Base-by-base conservation (phyloP, 2,329 filamentous ascomycete genomes). In the Aspergillus quadricinctus region DNA sequence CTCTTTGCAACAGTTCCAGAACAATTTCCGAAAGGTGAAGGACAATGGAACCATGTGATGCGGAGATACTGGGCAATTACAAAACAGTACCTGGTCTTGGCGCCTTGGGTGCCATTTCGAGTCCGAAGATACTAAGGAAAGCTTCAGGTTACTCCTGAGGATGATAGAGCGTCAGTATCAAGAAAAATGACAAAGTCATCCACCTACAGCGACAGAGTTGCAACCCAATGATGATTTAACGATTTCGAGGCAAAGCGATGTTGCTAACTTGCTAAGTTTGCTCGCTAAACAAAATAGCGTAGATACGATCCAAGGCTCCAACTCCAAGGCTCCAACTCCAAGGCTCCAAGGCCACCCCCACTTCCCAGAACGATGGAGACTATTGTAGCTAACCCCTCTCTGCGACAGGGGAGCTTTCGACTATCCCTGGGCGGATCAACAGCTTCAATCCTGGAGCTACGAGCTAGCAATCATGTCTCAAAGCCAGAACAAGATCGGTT, bases 391-490 rank as follows among this genome's bases (percentile, higher is more conserved):
- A 59, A 54, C 19, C n/a, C n/a, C 40, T 35, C 11, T 45, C 58
- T 59, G 63, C 63, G 63, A 63, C 57, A 50, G 59, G 55, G 51
- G 58, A 57, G 58, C 57, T 54, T 58, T 57, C 27, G 40, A 52
- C 48, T 57, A 66, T 63, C 67, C 67, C 67, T 71, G 68, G 65
- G 65, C 67, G 62, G 66, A 71, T 71, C 69, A 69, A 57, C 61
- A 62, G 54, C 11, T 37, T 37, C 31, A 37, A 37, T 17, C 14
- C 6, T 37, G 5, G 31, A 17, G 14, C 31, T 37, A 37, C 14
- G 31, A 17, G 31, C 31, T 37, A 37, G 14, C 14, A 35, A 14
- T 17, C 4, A 21, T 19, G 40, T 43, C 41, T 45, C 41, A 45
- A 17, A 7, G 14, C 14, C 31, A 37, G 31, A 46, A 7, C 43